Base-by-base conservation (phyloP, 768 basidiomycete genomes). In the Panaeolus papilionaceus region DNA sequence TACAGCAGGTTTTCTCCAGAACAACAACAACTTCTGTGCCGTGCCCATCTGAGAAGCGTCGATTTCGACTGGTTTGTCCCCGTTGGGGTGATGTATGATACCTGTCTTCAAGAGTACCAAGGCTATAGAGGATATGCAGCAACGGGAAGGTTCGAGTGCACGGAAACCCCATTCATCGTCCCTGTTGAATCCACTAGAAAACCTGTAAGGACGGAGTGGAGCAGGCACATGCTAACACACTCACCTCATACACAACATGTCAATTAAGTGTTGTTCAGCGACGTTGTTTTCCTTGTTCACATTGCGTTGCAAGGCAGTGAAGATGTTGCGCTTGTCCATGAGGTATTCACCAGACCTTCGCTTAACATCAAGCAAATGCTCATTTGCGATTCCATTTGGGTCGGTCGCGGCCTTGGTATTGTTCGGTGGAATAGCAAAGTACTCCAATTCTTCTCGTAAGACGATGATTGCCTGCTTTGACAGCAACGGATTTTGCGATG, bases 1-100 rank as follows among this genome's bases (percentile, higher is more conserved):
- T 79, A 98, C 97, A n/a, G 98, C 98, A 51, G 98, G 98, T 79
- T 99, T 99, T 77, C 98, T 86, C 98, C 98, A 99, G 85, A 99
- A 99, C 45, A 99, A 77, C 44, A 99, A 81, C 51, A 99, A 83
- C 81, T 99, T 99, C 78, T 99, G 97, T 10, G 98, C 96, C 8
- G 97, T 99, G 23, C 92, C 89, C 94, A 99, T 98, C 81, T 99
- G 98, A 64, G 85, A 81, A 70, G 92, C 89, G 79, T 99, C 96
- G 66, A 99, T 86, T 62, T 91, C 91, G 39, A 96, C 94, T 12
- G 86, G 87, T 66, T 83, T 86, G 67, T 91, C 90, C 37, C 86
- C 88, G 58, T 84, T 87, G 8, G 88, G 79, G 69, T 89, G 84
- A 73, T 98, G 96, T 8, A 86, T 83, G 70, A 99, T 98, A 58